Evolutionary conservation across 164 flowering plant genomes (phyloP), one percentile per base, ranked within the genome.

Genomic region (Litsea cubeba): DNA sequence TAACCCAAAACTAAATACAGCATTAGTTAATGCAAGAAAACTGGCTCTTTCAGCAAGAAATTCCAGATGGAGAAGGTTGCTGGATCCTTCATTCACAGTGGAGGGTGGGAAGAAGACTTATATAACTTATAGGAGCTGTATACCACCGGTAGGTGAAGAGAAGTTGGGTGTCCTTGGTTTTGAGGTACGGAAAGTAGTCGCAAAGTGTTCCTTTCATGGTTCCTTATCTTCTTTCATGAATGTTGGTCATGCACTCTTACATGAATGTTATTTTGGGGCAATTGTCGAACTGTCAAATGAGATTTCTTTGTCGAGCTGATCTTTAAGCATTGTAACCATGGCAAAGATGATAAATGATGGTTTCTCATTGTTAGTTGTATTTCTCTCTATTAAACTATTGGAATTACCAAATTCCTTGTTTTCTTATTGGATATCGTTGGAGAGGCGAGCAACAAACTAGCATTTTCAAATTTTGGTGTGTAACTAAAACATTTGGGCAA

Each of bases 81-180:
- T 74, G 32, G 88, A 79, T 75, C 84, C 79, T 68, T 75, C 85
- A 54, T 77, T 88, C 6, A 73, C 79, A 20, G 17, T 54, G 50
- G 78, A 81, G 71, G 76, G 71, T 75, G 82, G 78, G 25, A 35
- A 76, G 62, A 82, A 83, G 65, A 73, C 82, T 71, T 94, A 92
- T 64, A 83, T 87, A 74, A 91, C 94, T 71, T 94, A 89, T 63
- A 85, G 97, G 77, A 94, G 98, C 83, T 94, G 98, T 81, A 81
- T 92, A 73, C 91, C 91, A 69, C 76, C 91, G 35, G 86, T 73
- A 54, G 80, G 75, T 77, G 97, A 88, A 80, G 97, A 94, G 73
- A 91, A 82, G 83, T 65, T 94, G 73, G 86, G 97, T 3, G 88
- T 94, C 60, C 77, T 94, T 75, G 90, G 94, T 71, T 94, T 94